Base-by-base conservation (phyloP, 163 green algal species). In the Scenedesmus sp. region DNA sequence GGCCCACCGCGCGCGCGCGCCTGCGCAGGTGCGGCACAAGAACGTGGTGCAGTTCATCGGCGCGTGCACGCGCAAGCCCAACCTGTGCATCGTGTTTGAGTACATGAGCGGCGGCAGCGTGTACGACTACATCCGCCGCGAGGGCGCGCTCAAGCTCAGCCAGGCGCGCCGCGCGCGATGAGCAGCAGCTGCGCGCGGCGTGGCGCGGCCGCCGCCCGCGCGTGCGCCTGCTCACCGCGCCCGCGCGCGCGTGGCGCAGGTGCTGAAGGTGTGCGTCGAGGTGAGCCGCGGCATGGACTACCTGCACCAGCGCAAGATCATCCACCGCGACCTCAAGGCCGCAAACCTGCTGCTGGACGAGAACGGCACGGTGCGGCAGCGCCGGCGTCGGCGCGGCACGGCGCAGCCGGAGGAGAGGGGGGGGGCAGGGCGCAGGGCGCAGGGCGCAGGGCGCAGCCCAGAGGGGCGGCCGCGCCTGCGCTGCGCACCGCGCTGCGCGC, bases 31-130 rank as follows among this genome's bases (percentile, higher is more conserved):
- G 4, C 87, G 95, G 54, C 96, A 99, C 90, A 97, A 96, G 75
- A 98, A 99, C 70, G 91, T 99, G 57, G 94, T 99, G 24, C 95
- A 99, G 86, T 99, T 99, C 86, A 99, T 99, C 56, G 96, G 96
- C 29, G 96, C 96, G 1, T 98, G 95, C 91, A 99, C 96, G 17
- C 89, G 91, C 34, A 94, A 93, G 78, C 96, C 96, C 64, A 98
- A 98, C 82, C 88, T 99, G 51, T 98, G 95, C 84, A 99, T 99
- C 63, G 94, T 99, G 36, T 98, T 98, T 77, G 96, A 99, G 86
- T 99, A 94, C 89, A 99, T 99, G 96, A 84, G 80, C 26, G 91
- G 95, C 34, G 96, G 96, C 70, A 96, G 86, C 39, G 89, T 98
- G 31, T 98, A 97, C 86, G 94, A 99, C 77, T 96, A 94, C 85